Evolutionary conservation across 2,329 filamentous ascomycete species (phyloP), one percentile per base, ranked within the genome.

Genomic region (Pseudogymnoascus sp.): DNA sequence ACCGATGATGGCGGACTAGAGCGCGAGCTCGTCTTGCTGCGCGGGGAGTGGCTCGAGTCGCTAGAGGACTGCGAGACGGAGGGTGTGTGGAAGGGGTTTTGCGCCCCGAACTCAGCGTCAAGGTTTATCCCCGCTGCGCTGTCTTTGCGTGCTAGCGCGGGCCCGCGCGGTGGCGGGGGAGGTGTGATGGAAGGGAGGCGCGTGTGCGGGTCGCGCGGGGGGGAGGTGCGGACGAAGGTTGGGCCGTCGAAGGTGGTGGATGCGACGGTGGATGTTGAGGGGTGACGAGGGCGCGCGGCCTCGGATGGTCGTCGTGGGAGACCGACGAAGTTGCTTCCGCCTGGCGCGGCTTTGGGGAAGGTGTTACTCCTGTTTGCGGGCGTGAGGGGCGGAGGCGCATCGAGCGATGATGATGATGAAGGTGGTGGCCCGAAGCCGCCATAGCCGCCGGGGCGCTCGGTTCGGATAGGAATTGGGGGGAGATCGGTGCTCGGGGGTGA

Each of bases 21-120:
- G 66, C 81, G 80, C 6, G 87, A 88, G 70, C 87, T 90, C 1
- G 82, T 77, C 65, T 83, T 82, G 69, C 85, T 85, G 1, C 76
- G 77, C n/a, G 81, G 80, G 63, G 85, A 88, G 41, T 80, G 82
- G 0, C 80, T 82, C 1, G 87, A 90, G 51, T 81, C 81, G 16
- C 83, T 85, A 0, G 88, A 90, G 0, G 86, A 87, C 25, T 83
- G 81, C 1, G 88, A 91, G 65, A 84, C 82, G 1, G 85, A 85
- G 0, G 84, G 78, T 3, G 83, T 81, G 69, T 90, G 86, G 69
- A 89, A 88, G 0, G 85, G 83, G 69, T 88, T 88, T 36, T 83
- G 80, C 23, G 79, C 73, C 10, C 85, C 85, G 68, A 87, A 87
- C 65, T 87, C 85, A 34, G 79, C 80, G 1, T 81, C 83, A 6